Percentiles rank a stretch among this genome's conserved stretches.
These are phyloP conservation scores for Aspergillus floridensis DNA, from an alignment of 2,329 filamentous ascomycete species.

Conservation along the genomic window DNA sequence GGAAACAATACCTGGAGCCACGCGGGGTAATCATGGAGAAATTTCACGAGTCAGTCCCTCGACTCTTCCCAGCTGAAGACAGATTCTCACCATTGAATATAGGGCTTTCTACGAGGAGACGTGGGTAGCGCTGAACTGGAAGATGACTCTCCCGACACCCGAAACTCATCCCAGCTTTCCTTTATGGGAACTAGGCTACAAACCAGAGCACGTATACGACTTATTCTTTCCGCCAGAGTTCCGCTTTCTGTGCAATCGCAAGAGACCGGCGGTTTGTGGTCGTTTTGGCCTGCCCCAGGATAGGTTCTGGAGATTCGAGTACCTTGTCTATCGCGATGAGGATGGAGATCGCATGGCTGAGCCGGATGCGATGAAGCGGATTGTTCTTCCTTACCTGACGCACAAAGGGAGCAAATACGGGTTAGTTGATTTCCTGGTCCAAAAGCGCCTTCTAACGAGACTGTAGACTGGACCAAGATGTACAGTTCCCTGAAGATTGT, in stretches of 20 bases:
- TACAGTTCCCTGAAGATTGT: slow-evolving; percentile 47
- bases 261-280: slow-evolving; percentile 45
- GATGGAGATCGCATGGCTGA: slow-evolving; percentile 32
- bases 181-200: slow-evolving; percentile 48
- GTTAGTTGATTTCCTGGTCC: slow-evolving; percentile 7
- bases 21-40: slow-evolving; percentile 40
- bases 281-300: slow-evolving; percentile 44
- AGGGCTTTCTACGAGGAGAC: slow-evolving; percentile 27
- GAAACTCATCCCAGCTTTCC: slow-evolving; percentile 50
- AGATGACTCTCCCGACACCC: slow-evolving; percentile 45
- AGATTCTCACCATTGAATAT: slow-evolving; percentile 7
- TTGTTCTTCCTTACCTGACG: slow-evolving; percentile 32
- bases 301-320: slow-evolving; percentile 40
- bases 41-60: slow-evolving; percentile 17
- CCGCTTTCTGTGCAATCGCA: slow-evolving; percentile 46
- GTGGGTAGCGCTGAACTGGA: slow-evolving; percentile 51
- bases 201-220: slow-evolving; percentile 49
- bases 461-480: slow-evolving; percentile 23
- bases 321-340: slow-evolving; percentile 34
- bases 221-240: slow-evolving; percentile 48
- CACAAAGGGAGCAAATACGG: slow-evolving; percentile 16
- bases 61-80: background rate
- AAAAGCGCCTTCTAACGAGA: background rate
- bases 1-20: slow-evolving; percentile 48
- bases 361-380: slow-evolving; percentile 22